Base-by-base conservation (phyloP, 2,329 filamentous ascomycete genomes). In the Penicillium sp. region DNA sequence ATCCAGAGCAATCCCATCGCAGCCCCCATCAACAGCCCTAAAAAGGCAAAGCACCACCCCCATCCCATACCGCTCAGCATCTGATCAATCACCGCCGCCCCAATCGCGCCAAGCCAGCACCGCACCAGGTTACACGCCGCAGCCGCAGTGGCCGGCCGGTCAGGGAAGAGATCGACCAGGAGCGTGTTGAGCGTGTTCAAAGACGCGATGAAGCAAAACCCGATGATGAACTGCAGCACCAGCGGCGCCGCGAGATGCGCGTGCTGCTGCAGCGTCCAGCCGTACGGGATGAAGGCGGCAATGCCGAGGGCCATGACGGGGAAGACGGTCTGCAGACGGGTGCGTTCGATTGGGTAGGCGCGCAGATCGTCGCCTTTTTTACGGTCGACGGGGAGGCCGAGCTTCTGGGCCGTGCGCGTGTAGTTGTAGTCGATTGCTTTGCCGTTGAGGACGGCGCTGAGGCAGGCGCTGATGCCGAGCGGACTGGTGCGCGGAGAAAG, bases 311-410 rank as follows among this genome's bases (percentile, higher is more conserved):
- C 41, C 36, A 60, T 51, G 4, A 52, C 32, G 5, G 55, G 50
- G 26, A 60, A 51, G 11, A 58, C 48, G 18, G 51, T 43, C 29
- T 58, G 45, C 1, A 65, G 49, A 2, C 63, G 55, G 23, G 57
- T 50, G 8, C 46, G 46, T 37, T 64, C 60, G 36, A 63, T 54
- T 3, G 60, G 74, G 35, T 77, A 77, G 16, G 65, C 53, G 6
- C 60, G 60, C 14, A 76, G 58, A 41, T 76, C 69, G 41, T 70
- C 65, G 14, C 69, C 67, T 39, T 65, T 68, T 18, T 46, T 53
- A 4, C 43, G 39, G 32, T 53, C 35, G 7, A 53, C 29, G 1
- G 48, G 38, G 16, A 56, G 11, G 11, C 39, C 31, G 13, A 51
- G 45, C 14, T 38, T 41, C 3, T 20, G 16, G 8, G 49, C 53